Evolutionary conservation across 768 basidiomycete species (phyloP), one percentile per base, ranked within the genome.

Genomic region (Mycena haematopus): DNA sequence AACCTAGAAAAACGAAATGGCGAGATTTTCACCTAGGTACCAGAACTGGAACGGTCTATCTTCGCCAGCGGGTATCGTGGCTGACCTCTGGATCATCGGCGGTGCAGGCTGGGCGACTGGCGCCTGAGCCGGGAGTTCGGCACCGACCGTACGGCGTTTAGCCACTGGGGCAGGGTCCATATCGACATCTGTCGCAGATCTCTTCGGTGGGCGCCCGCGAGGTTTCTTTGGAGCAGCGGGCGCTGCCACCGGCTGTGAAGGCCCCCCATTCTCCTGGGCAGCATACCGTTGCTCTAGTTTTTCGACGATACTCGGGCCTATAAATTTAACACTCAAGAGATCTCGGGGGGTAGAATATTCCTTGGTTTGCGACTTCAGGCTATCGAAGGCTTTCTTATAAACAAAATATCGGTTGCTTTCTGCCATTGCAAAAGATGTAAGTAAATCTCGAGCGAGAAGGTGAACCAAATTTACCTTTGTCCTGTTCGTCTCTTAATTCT

Each of bases 131-230:
- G 58, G 54, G 15, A 56, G 31, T n/a, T 8, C 49, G 6, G 47
- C 58, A 22, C 52, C 59, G 27, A 24, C 58, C n/a, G 58, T 47
- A 19, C 63, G 63, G 10, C 63, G 54, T 40, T 63, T 60, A 33
- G 58, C 54, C 2, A 31, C 53, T 15, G 54, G 60, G 29, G 60
- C 52, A 25, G 65, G 55, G 6, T 56, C 65, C 21, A 54, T n/a
- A 31, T 61, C 59, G 17, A 61, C 22, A 7, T 63, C 66, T 10
- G 62, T 64, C 2, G 62, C 62, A 31, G 58, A 55, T 55, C 66
- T 33, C 52, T 67, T 67, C 36, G 50, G 13, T 22, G 61, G 49
- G 33, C 65, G 56, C 14, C 52, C 60, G 3, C 57, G 56, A 49
- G 61, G 56, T 29, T 58, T 61, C 17, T 52, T 52, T 17, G 50